phyloP scores from a whole-genome alignment of 176 grass and related monocot genomes.

The Urochloa ruziziensis region DNA sequence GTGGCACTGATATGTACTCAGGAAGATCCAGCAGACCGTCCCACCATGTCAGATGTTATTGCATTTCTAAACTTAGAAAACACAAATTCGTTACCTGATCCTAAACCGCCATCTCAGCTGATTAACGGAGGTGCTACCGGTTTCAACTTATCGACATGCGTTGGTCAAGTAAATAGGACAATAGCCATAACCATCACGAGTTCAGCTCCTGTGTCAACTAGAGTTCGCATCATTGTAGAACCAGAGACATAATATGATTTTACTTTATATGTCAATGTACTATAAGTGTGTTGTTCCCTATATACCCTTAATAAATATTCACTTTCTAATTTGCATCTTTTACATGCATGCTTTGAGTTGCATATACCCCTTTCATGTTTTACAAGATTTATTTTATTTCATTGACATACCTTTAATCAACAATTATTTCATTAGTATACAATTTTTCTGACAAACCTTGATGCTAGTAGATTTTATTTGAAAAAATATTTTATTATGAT shows the following conservation, averaged over 20 bases:
- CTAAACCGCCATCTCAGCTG: constrained; percentile 23
- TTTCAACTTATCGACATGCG: background rate
- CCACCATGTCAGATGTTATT: constrained; percentile 37
- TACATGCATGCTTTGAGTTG: too few relatives aligned
- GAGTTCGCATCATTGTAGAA: constrained; percentile 32
- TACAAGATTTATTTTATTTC: too few relatives aligned
- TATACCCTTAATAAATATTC: too few relatives aligned
- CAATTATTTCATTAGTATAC: too few relatives aligned
- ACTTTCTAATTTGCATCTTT: too few relatives aligned
- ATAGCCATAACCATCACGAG: constrained; percentile 37
- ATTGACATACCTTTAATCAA: too few relatives aligned
- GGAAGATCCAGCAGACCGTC: constrained; percentile 42
- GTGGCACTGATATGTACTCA: constrained; percentile 55
- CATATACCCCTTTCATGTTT: too few relatives aligned
- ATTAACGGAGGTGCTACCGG: background rate
- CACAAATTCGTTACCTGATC: background rate
- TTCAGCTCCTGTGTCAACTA: constrained; percentile 34
- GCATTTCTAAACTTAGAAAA: constrained; percentile 32
- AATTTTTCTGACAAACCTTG: too few relatives aligned
- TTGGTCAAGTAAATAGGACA: constrained; percentile 25
- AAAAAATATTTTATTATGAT: too few relatives aligned
- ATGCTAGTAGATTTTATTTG: too few relatives aligned
- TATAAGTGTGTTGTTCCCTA: too few relatives aligned
- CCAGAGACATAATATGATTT: background rate
- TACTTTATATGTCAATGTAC: too few relatives aligned